Evolutionary conservation across 306 rosid species (phyloP).

Genomic region (cucumber (Cucumis sativus)): Cucumber_9930_V3 NC_026656.2:21847501-21848000

Average conservation of each 20-base stretch:
- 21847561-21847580: not conserved
- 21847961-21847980: too few species aligned
- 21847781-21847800: conserved; percentile 67
- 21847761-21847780: conserved; percentile 84
- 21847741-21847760: conserved; percentile 88
- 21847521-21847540: not conserved
- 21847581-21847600: not conserved
- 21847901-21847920: too few species aligned
- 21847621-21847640: not conserved
- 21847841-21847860: conserved; percentile 87
- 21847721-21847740: conserved; percentile 70
- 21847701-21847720: conserved; percentile 83
- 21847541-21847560: too few species aligned
- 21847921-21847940: too few species aligned
- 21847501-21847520: not conserved
- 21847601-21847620: not conserved
- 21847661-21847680: conserved; percentile 43
- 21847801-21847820: conserved; percentile 72
- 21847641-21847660: not conserved
- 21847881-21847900: too few species aligned
- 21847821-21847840: conserved; percentile 84
- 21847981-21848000: too few species aligned
- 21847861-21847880: conserved; percentile 69
- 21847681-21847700: conserved; percentile 96
- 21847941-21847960: too few species aligned